These are phyloP conservation scores for Melaleuca alternifolia DNA, from an alignment of 345 rosid genomes.

Conservation along the genomic window DNA sequence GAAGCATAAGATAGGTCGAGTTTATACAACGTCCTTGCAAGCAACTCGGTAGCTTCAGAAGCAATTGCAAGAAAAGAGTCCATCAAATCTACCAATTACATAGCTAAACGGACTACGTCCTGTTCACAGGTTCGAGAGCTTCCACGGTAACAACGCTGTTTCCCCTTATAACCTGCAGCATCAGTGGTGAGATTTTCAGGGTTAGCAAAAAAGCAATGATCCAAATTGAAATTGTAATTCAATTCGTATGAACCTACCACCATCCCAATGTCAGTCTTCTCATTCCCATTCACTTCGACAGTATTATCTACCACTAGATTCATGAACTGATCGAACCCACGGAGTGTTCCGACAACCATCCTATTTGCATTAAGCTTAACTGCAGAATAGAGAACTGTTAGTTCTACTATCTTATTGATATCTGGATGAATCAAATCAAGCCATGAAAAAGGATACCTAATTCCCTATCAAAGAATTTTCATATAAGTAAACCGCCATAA, in stretches of 20 bases:
- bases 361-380: constrained; percentile 16
- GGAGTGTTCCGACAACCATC: constrained; percentile 12
- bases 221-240: neutral
- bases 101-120: neutral
- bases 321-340: constrained; percentile 21
- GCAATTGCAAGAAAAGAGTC: neutral
- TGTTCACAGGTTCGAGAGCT: constrained; percentile 15
- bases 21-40: neutral
- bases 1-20: neutral
- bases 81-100: neutral
- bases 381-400: neutral
- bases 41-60: neutral
- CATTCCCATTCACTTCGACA: constrained; percentile 16
- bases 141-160: constrained; percentile 18
- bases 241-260: constrained; percentile 8
- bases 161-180: constrained; percentile 13
- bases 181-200: neutral
- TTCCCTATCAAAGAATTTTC: neutral
- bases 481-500: neutral
- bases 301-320: constrained; percentile 17
- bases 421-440: neutral
- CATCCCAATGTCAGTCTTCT: constrained; percentile 13
- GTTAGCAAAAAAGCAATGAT: neutral
- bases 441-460: neutral
- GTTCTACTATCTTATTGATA: neutral